Evolutionary conservation across 257 asterid species (phyloP).

Genomic region (Gentiana straminea): DNA sequence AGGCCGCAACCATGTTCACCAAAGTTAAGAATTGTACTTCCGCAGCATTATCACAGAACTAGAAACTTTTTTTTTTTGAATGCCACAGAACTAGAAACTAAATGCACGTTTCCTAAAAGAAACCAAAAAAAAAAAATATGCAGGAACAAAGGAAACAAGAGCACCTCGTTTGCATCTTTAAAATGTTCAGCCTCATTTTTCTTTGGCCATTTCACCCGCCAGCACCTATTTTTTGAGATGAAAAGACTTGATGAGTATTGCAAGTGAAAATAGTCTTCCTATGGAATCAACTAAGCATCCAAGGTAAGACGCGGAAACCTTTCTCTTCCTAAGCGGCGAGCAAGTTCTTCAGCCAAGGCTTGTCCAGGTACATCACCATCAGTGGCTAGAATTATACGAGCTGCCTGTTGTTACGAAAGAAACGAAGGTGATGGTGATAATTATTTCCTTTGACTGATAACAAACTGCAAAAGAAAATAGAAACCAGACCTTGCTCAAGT

Average conservation of each 20-base stretch:
- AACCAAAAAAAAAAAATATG: constrained; percentile 6
- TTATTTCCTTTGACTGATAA: not conserved
- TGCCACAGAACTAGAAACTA: too few relatives aligned
- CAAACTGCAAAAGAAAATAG: constrained; percentile 5
- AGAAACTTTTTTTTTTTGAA: too few relatives aligned
- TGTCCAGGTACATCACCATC: constrained; percentile 93
- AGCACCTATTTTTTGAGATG: constrained; percentile 51
- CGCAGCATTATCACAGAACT: too few relatives aligned
- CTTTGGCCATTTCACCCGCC: constrained; percentile 95
- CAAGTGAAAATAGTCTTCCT: too few relatives aligned
- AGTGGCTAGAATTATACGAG: constrained; percentile 95
- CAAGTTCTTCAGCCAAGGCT: constrained; percentile 97
- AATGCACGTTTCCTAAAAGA: not conserved
- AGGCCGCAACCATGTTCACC: too few relatives aligned
- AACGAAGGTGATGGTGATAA: constrained; percentile 4
- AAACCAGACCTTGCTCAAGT: constrained; percentile 51
- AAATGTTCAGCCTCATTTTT: constrained; percentile 44
- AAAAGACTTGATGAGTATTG: too few relatives aligned
- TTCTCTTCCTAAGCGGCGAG: constrained; percentile 97
- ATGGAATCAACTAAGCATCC: not conserved
- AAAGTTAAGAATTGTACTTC: too few relatives aligned
- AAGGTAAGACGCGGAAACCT: constrained; percentile 30
- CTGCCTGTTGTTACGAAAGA: constrained; percentile 41
- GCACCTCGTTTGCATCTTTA: constrained; percentile 98
- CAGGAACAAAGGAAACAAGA: not conserved